Conservation (phyloP, 2,329 filamentous ascomycete genomes). For the Fusarium tjaetaba region DNA sequence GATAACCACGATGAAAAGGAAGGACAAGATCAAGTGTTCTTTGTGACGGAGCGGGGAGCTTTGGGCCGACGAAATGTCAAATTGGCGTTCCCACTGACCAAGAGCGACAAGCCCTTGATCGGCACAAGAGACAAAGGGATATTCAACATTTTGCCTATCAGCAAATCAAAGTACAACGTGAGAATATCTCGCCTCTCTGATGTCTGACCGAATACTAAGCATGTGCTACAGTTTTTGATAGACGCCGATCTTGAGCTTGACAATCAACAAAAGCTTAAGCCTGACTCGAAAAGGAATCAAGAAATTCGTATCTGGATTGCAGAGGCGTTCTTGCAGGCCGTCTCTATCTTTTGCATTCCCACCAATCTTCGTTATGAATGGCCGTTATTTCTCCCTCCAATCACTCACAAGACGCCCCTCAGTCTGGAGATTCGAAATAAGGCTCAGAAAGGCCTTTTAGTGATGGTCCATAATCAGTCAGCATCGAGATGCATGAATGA, state of each 20-base stretch:
- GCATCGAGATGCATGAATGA: accelerated
- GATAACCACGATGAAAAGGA: accelerated
- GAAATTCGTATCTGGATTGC: not conserved
- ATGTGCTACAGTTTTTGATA: not conserved
- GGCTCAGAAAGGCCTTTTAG: accelerated
- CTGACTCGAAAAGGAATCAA: not conserved
- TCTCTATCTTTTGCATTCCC: accelerated
- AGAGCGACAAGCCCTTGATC: accelerated
- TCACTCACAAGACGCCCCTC: not conserved
- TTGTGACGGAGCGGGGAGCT: accelerated
- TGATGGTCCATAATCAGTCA: not conserved
- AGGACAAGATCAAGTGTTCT: accelerated
- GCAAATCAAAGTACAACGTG: not conserved
- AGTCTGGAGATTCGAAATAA: not conserved
- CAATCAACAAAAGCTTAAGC: not conserved
- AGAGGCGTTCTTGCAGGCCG: not conserved
- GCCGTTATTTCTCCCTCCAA: not conserved
- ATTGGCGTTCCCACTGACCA: not conserved
- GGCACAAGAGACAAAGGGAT: accelerated
- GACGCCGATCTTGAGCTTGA: not conserved
- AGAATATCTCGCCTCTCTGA: not conserved
- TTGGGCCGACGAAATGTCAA: not conserved
- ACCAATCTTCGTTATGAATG: not conserved
- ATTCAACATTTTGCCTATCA: not conserved
- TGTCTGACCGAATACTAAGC: not conserved